phyloP scores from a whole-genome alignment of 768 basidiomycete genomes.

The Tricholoma matsutake region DNA sequence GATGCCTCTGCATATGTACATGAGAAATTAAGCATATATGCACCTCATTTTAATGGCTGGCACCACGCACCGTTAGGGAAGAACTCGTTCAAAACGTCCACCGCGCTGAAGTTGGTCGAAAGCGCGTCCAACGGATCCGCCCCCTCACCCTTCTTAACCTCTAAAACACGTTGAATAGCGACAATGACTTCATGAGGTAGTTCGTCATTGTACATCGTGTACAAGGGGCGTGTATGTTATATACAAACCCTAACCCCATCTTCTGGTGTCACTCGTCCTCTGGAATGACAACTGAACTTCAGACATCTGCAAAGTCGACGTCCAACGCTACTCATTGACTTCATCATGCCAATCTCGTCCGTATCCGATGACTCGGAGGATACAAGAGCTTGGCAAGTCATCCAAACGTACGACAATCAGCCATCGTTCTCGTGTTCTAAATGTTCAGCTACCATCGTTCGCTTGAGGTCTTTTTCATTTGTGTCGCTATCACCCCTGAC shows the following conservation, averaged over 20 bases:
- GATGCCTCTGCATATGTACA: conserved; percentile 66
- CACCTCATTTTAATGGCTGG: conserved; percentile 4
- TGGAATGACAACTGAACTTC: conserved; percentile 1
- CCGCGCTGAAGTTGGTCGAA: conserved; percentile 53
- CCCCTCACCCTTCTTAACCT: conserved; percentile 41
- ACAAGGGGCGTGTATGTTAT: neutral
- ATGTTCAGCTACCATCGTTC: conserved; percentile 69
- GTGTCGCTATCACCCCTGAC: neutral
- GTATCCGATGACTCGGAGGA: neutral
- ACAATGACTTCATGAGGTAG: conserved; percentile 66
- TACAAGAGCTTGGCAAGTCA: conserved; percentile 38
- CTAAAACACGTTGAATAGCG: conserved; percentile 68
- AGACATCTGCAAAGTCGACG: neutral
- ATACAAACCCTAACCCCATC: conserved; percentile 22
- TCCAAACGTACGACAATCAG: conserved; percentile 60
- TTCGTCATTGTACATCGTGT: conserved; percentile 42
- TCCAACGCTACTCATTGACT: neutral
- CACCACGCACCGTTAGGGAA: conserved; percentile 71
- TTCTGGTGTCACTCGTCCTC: conserved; percentile 5
- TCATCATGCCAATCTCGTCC: neutral
- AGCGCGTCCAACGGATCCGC: conserved; percentile 58
- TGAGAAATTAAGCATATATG: conserved; percentile 15
- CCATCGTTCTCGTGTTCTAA: conserved; percentile 68
- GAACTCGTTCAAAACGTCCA: conserved; percentile 60
- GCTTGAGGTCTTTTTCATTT: conserved; percentile 21